Evolutionary conservation across 2,329 filamentous ascomycete genomes (phyloP).

Genomic region (Colletotrichum navitas): DNA sequence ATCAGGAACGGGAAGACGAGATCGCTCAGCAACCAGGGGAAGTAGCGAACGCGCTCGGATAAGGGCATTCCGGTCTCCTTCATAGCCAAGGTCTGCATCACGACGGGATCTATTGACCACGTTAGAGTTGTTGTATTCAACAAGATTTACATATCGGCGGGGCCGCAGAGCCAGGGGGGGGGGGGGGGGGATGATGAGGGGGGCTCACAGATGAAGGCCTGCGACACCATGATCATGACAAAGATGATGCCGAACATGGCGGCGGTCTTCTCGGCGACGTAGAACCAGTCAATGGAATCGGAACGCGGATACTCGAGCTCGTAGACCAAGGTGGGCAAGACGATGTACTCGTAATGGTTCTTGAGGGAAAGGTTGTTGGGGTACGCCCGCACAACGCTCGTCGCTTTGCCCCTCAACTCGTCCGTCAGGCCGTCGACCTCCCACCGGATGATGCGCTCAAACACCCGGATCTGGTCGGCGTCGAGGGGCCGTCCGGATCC

Average conservation of each 20-base stretch:
- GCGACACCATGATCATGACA: constrained; percentile 83
- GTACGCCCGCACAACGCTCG: constrained; percentile 65
- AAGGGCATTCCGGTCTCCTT: constrained; percentile 75
- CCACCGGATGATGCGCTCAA: constrained; percentile 74
- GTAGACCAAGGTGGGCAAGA: constrained; percentile 82
- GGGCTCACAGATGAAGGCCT: constrained; percentile 76
- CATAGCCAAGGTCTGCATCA: constrained; percentile 74
- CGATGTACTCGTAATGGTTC: constrained; percentile 80
- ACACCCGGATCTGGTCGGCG: constrained; percentile 71
- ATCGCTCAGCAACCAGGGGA: constrained; percentile 81
- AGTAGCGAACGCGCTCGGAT: constrained; percentile 71
- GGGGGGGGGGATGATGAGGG: not conserved
- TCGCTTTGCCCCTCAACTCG: constrained; percentile 74
- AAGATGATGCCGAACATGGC: constrained; percentile 80
- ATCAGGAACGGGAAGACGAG: constrained; percentile 84
- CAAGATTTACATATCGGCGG: not conserved
- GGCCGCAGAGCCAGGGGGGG: not conserved
- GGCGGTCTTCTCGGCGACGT: constrained; percentile 78
- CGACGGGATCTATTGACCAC: constrained; percentile 69
- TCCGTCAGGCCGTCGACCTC: constrained; percentile 75
- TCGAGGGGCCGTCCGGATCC: constrained; percentile 71
- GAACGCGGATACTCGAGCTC: constrained; percentile 81
- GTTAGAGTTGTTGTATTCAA: constrained; percentile 22
- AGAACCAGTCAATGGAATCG: constrained; percentile 78
- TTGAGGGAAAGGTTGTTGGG: constrained; percentile 75